Evolutionary conservation across 2,329 filamentous ascomycete species (phyloP).

Genomic region (Neofusicoccum sp.): DNA sequence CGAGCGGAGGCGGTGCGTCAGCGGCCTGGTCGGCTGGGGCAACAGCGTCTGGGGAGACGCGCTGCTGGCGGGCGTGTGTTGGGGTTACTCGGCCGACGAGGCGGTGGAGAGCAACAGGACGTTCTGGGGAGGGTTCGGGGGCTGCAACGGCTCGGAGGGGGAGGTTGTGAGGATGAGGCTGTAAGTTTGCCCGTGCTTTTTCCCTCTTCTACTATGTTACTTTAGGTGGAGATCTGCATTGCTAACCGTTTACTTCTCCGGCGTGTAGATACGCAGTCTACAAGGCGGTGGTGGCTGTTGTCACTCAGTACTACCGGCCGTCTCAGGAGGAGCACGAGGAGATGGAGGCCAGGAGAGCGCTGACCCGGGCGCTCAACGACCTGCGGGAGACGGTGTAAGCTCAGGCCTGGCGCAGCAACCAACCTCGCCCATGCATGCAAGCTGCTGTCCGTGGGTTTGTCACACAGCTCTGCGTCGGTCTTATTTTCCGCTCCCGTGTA

Average conservation of each 20-base stretch:
- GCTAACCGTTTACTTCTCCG: not conserved
- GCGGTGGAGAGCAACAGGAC: conserved; percentile 22
- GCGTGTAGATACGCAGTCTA: conserved; percentile 45
- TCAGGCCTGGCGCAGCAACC: not conserved
- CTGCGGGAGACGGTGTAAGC: conserved; percentile 22
- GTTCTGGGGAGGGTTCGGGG: conserved; percentile 45
- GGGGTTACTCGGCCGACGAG: conserved; percentile 33
- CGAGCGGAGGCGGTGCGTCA: conserved; percentile 46
- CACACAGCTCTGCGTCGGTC: not conserved
- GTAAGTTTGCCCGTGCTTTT: conserved; percentile 31
- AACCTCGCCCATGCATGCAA: not conserved
- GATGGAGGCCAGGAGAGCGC: conserved; percentile 41
- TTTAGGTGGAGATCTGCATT: not conserved
- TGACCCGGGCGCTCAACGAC: conserved; percentile 40
- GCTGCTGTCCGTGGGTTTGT: not conserved
- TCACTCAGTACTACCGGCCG: conserved; percentile 46
- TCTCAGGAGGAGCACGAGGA: conserved; percentile 39
- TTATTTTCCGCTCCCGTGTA: not conserved
- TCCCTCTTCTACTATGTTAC: not conserved
- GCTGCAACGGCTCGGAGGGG: conserved; percentile 29
- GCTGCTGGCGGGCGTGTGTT: conserved; percentile 51
- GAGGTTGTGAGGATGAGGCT: conserved; percentile 40
- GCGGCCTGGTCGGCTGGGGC: conserved; percentile 53
- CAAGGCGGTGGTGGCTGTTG: conserved; percentile 42
- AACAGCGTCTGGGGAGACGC: conserved; percentile 58